phyloP scores from a whole-genome alignment of 2,329 filamentous ascomycete species.

The Aspergillus tanneri region DNA sequence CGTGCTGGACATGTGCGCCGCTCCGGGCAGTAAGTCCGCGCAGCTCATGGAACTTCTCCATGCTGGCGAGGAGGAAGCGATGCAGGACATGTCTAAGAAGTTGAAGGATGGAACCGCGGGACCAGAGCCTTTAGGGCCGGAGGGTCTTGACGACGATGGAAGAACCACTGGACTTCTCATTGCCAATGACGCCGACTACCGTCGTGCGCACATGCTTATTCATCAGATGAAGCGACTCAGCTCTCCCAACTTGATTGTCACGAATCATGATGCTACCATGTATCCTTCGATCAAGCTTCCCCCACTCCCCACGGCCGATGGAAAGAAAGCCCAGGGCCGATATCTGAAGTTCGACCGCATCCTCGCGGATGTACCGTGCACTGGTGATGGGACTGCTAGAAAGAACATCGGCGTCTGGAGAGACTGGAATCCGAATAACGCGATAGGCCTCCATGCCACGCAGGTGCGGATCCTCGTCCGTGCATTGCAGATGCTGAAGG shows the following conservation, averaged over 20 bases:
- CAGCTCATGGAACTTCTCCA: constrained; percentile 95
- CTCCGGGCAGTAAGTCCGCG: constrained; percentile 93
- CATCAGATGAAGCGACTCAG: constrained; percentile 97
- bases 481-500: constrained; percentile 92
- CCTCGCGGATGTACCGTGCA: constrained; percentile 93
- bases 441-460: constrained; percentile 79
- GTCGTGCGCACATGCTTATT: constrained; percentile 92
- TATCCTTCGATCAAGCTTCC: constrained; percentile 91
- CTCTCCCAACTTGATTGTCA: constrained; percentile 94
- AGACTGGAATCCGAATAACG: constrained; percentile 87
- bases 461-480: constrained; percentile 88
- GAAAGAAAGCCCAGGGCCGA: constrained; percentile 55
- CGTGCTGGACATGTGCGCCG: constrained; percentile 92
- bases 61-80: constrained; percentile 82
- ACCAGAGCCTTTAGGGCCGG: constrained; percentile 45
- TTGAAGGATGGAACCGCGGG: constrained; percentile 62
- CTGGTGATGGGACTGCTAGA: constrained; percentile 86
- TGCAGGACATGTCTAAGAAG: constrained; percentile 67
- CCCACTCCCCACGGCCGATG: constrained; percentile 53
- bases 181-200: constrained; percentile 96
- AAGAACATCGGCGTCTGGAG: constrained; percentile 96
- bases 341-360: constrained; percentile 98
- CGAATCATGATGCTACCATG: constrained; percentile 94
- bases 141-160: constrained; percentile 69
- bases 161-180: constrained; percentile 87